A percentile compares a stretch with the other conserved stretches of the same genome.
These are phyloP conservation scores for Arthrobotrys megalospora DNA, from an alignment of 2,329 filamentous ascomycete genomes.

Conservation along the genomic window DNA sequence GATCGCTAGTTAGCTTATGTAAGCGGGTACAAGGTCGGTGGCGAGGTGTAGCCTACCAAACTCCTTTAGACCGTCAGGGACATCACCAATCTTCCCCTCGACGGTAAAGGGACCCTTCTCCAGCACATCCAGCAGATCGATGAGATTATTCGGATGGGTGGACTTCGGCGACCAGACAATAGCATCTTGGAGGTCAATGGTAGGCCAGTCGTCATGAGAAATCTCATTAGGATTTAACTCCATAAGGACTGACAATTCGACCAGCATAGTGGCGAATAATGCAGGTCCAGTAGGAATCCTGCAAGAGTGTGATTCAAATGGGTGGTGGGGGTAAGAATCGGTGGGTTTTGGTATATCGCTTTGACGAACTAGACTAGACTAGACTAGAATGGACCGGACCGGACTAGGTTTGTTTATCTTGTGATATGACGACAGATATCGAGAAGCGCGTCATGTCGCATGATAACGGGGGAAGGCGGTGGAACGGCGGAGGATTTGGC, in stretches of 20 bases:
- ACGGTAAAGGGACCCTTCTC: slow-evolving; percentile 63
- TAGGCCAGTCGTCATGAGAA: slow-evolving; percentile 46
- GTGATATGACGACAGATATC: slow-evolving; percentile 28
- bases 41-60: slow-evolving; percentile 23
- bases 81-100: slow-evolving; percentile 57
- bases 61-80: slow-evolving; percentile 40
- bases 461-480: slow-evolving; percentile 15
- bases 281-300: neutral
- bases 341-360: slow-evolving; percentile 1
- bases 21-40: neutral
- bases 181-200: slow-evolving; percentile 54
- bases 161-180: slow-evolving; percentile 53
- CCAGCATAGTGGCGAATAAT: slow-evolving; percentile 22
- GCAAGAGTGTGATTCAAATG: neutral
- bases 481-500: slow-evolving; percentile 19
- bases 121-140: slow-evolving; percentile 63
- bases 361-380: slow-evolving; percentile 7
- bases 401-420: slow-evolving; percentile 39
- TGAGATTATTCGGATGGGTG: slow-evolving; percentile 44
- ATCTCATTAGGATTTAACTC: slow-evolving; percentile 51
- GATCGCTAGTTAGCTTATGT: neutral
- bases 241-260: slow-evolving; percentile 44
- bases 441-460: slow-evolving; percentile 59
- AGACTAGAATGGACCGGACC: neutral
- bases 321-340: neutral